These are phyloP conservation scores for Cordyceps pruinosa DNA, from an alignment of 2,329 filamentous ascomycete species.

Conservation along the genomic window DNA sequence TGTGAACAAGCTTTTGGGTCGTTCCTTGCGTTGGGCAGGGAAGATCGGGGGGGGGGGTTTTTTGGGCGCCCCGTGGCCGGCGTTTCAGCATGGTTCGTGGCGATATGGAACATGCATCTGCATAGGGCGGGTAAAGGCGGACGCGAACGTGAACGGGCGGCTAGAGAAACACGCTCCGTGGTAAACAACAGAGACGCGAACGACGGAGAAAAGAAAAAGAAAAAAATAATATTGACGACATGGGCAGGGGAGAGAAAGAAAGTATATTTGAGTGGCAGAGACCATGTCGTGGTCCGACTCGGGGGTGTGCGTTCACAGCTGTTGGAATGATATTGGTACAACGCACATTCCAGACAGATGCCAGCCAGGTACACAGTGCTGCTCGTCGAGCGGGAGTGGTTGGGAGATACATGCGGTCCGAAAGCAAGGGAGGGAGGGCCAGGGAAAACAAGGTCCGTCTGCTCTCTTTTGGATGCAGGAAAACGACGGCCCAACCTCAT, in stretches of 20 bases:
- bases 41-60: no score
- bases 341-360: neutral
- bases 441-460: neutral
- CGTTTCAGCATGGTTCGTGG: neutral
- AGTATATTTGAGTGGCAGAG: neutral
- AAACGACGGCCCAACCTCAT: neutral
- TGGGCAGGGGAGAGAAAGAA: neutral
- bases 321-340: conserved; percentile 4
- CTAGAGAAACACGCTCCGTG: neutral
- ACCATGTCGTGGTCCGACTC: neutral
- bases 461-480: neutral
- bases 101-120: neutral
- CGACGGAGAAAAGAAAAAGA: neutral
- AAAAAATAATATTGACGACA: neutral
- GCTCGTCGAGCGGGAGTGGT: neutral
- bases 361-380: conserved; percentile 6
- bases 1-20: neutral
- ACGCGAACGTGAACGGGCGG: conserved; percentile 1
- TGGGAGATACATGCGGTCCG: neutral
- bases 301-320: neutral
- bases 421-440: neutral
- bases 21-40: no score
- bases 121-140: neutral
- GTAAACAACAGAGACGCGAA: neutral
- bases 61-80: no score